phyloP scores from a whole-genome alignment of 306 rosid genomes.

The Gillenia trifoliata region DNA sequence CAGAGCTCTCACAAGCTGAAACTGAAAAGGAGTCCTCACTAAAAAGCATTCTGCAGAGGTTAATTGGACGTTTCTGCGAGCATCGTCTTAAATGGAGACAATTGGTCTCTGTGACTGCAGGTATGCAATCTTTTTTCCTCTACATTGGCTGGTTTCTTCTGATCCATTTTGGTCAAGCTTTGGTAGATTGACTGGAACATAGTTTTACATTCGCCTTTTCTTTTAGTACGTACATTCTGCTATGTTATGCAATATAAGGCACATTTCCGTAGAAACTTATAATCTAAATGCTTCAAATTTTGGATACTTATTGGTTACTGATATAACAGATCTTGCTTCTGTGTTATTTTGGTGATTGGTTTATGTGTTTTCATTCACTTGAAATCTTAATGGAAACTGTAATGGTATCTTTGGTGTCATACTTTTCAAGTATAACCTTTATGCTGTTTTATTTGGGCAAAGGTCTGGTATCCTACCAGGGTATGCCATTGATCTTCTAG shows the following conservation, averaged over 20 bases:
- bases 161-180: not conserved
- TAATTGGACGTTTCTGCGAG: constrained; percentile 69
- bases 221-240: not conserved
- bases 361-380: too few relatives aligned
- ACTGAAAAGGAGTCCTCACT: constrained; percentile 68
- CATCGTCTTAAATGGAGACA: constrained; percentile 82
- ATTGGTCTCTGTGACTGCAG: constrained; percentile 75
- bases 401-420: too few relatives aligned
- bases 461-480: too few relatives aligned
- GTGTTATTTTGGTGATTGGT: too few relatives aligned
- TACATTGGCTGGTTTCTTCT: not conserved
- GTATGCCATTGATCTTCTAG: too few relatives aligned
- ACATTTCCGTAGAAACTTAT: too few relatives aligned
- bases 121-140: constrained; percentile 28
- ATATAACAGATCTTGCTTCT: too few relatives aligned
- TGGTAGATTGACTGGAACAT: not conserved
- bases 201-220: not conserved
- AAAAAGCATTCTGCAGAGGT: constrained; percentile 74
- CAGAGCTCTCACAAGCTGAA: constrained; percentile 71
- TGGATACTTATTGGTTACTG: too few relatives aligned
- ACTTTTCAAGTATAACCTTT: too few relatives aligned
- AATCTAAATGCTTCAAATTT: too few relatives aligned
- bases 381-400: too few relatives aligned
- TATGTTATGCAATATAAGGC: not conserved
- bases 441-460: too few relatives aligned